These are phyloP conservation scores for Conringia planisiliqua DNA, from an alignment of 345 rosid species.

Conservation along the genomic window DNA sequence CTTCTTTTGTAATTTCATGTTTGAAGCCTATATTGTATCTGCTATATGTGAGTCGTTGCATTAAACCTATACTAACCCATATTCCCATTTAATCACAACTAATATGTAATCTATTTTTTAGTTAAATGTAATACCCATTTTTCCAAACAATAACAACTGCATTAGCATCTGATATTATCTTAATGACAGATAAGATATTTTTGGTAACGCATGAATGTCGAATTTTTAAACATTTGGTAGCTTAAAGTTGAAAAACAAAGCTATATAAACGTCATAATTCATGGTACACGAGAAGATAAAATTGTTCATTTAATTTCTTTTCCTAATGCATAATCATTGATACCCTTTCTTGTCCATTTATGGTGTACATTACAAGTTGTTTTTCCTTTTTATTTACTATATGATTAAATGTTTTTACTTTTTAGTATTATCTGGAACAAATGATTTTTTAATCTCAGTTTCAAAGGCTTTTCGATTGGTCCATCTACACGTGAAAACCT, in stretches of 20 bases:
- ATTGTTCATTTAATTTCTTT: background rate
- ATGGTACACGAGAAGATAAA: background rate
- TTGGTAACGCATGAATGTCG: background rate
- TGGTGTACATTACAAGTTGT: background rate
- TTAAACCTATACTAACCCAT: background rate
- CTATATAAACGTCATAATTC: background rate
- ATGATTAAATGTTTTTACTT: background rate
- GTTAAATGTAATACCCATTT: background rate
- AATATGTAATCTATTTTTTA: background rate
- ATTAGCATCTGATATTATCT: slow-evolving; percentile 8
- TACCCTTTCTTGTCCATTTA: slow-evolving; percentile 9
- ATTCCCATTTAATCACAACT: background rate
- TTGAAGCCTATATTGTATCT: background rate
- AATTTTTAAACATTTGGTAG: background rate
- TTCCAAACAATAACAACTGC: background rate
- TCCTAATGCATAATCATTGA: slow-evolving; percentile 4
- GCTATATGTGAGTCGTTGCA: background rate
- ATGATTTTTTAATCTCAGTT: background rate
- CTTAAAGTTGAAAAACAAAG: background rate
- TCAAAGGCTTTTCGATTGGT: slow-evolving; percentile 29
- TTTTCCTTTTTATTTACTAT: background rate
- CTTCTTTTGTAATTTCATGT: background rate
- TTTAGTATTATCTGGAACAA: background rate
- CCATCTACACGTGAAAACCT: slow-evolving; percentile 33
- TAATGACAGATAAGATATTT: background rate